A percentile compares a stretch with the other conserved stretches of the same genome.
phyloP scores from a whole-genome alignment of 129 eudicot genomes.

The Tagetes patula region DNA sequence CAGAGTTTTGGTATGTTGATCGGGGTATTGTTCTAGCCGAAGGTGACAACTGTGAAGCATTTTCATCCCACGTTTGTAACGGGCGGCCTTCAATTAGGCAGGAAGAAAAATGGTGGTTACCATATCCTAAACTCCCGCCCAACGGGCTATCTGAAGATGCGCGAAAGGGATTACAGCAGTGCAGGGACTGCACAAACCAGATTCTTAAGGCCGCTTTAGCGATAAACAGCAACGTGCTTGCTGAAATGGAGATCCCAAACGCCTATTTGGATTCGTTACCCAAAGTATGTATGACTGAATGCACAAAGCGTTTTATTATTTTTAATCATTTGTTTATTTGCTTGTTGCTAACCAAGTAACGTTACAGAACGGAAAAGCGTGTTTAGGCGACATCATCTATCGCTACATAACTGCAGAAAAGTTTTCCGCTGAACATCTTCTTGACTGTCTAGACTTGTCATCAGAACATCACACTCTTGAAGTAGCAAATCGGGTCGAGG shows the following conservation, averaged over 20 bases:
- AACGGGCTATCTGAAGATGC: constrained; percentile 69
- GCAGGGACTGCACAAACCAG: constrained; percentile 81
- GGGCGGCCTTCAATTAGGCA: constrained; percentile 78
- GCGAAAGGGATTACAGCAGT: constrained; percentile 69
- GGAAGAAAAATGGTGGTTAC: constrained; percentile 90
- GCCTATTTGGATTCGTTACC: constrained; percentile 74
- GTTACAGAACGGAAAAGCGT: constrained; percentile 72
- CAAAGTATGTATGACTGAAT: constrained; percentile 45
- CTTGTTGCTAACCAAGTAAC: background rate
- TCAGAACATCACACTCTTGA: constrained; percentile 81
- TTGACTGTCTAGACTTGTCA: constrained; percentile 78
- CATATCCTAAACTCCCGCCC: constrained; percentile 69
- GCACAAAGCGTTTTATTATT: background rate
- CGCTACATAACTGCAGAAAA: constrained; percentile 81
- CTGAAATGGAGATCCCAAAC: constrained; percentile 75
- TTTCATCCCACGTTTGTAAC: constrained; percentile 22
- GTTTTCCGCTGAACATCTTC: constrained; percentile 80
- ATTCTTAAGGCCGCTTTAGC: constrained; percentile 78
- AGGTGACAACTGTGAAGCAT: constrained; percentile 44
- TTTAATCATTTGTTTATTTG: background rate
- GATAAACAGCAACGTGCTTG: constrained; percentile 68
- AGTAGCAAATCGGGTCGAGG: constrained; percentile 83
- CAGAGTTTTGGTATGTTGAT: constrained; percentile 79
- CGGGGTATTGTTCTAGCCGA: constrained; percentile 54
- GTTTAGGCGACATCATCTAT: constrained; percentile 83